Conservation (phyloP, 305 asterid species). For the Fraxinus albicans region DNA sequence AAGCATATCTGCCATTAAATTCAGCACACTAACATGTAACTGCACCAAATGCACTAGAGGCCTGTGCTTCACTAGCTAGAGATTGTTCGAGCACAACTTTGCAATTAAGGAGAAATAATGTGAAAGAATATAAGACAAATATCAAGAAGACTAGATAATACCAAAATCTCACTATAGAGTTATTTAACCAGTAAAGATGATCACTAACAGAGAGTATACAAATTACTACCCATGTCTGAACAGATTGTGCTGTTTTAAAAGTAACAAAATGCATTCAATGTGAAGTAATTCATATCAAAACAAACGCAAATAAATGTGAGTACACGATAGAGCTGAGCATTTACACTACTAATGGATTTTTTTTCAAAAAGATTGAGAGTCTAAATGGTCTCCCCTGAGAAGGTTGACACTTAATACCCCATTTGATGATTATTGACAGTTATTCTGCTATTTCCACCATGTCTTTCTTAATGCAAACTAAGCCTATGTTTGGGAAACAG, state of each 20-base stretch:
- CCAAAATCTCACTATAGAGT: not conserved
- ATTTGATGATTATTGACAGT: not conserved
- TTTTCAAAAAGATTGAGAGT: not conserved
- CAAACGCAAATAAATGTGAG: not conserved
- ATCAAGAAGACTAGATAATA: not conserved
- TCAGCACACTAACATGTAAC: not conserved
- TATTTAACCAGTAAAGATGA: not conserved
- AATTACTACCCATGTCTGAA: not conserved
- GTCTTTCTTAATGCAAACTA: not conserved
- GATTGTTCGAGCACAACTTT: not conserved
- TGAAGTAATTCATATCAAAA: not conserved
- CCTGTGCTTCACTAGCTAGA: not conserved
- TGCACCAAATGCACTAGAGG: not conserved
- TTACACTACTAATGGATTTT: not conserved
- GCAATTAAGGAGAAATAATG: not conserved
- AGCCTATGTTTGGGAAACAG: not conserved
- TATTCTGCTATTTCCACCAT: not conserved
- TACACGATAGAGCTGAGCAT: not conserved
- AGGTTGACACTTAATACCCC: not conserved
- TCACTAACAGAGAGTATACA: not conserved
- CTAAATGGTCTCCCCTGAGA: not conserved
- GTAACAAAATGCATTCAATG: not conserved
- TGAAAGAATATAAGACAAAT: not conserved
- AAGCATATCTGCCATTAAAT: not conserved
- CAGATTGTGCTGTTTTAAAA: not conserved